Evolutionary conservation across 352 stramenopile genomes (phyloP), one percentile per base, ranked within the genome.

Genomic region (Bremia lactucae): DNA sequence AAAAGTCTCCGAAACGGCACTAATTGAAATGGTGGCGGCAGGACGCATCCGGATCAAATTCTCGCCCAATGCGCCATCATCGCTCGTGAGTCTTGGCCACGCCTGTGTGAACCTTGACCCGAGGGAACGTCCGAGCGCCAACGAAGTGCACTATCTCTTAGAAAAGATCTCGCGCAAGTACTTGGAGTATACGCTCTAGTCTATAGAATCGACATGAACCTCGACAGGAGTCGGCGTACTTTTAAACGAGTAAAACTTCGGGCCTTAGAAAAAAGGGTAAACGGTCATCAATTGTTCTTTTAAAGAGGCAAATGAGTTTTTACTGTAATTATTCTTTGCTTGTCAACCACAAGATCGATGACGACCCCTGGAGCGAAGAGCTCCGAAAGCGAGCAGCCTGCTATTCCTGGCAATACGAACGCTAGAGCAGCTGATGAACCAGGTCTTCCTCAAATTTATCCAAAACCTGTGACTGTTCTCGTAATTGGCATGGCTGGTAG

Each of bases 401-500:
- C 60, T 2, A 22, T 48, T 18, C 46, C 60, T 19, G 6, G 22
- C 33, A 24, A 52, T 42, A 29, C 24, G 18, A 57, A 63, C 25
- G 47, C 54, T 9, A 20, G 34, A 2, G 39, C 43, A 0, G 55
- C 55, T 8, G 36, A 46, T 6, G 59, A 69, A 20, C 39, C 59
- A 36, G 60, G 31, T 23, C 26, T 64, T 11, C 72, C 72, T 16
- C 73, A 63, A 36, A 63, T 86, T 34, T 80, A 77, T 46, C 59
- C 69, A 0, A 80, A 83, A 55, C 78, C 75, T 15, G 70, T 84
- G 52, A 85, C 75, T 3, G 67, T 91, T 36, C 56, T 88, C 10
- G 72, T 98, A 5, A 95, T 98, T 24, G 95, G 95, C 29, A 98
- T 98, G 95, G 95, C 95, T 16, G 94, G 95, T 13, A 95, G 75